Conservation (phyloP, 257 asterid genomes). For the Nicotiana otophora region DNA sequence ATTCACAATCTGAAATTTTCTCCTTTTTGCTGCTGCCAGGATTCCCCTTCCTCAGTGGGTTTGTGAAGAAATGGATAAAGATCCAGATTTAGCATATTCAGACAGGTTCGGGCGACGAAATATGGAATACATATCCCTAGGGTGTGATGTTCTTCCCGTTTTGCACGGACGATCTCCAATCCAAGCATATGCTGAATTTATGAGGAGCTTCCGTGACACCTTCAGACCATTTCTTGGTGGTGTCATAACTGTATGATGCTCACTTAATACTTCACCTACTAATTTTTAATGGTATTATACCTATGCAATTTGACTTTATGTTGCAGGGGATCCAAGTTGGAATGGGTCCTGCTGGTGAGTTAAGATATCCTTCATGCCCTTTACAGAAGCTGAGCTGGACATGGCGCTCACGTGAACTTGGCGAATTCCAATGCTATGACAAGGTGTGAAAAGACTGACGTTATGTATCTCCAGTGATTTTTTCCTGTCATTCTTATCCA, state of each 20-base stretch:
- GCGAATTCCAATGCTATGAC: conserved; percentile 78
- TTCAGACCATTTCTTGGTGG: conserved; percentile 64
- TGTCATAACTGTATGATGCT: conserved; percentile 50
- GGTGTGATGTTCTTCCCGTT: conserved; percentile 70
- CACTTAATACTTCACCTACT: conserved; percentile 8
- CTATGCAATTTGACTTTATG: conserved; percentile 1
- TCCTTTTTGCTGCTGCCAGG: conserved; percentile 35
- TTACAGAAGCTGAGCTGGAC: conserved; percentile 34
- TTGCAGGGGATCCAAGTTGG: conserved; percentile 83
- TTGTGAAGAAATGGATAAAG: conserved; percentile 56
- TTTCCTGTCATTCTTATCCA: background rate
- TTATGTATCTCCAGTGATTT: background rate
- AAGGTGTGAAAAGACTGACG: conserved; percentile 33
- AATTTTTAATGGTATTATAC: background rate
- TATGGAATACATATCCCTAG: conserved; percentile 67
- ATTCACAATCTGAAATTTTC: background rate
- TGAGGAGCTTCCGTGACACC: conserved; percentile 68
- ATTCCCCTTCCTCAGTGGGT: conserved; percentile 84
- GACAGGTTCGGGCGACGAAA: conserved; percentile 66
- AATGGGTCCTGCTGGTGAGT: conserved; percentile 74
- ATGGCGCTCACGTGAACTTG: conserved; percentile 53
- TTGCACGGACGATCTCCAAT: conserved; percentile 71
- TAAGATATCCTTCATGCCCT: conserved; percentile 68
- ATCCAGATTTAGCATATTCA: conserved; percentile 54
- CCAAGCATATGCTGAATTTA: conserved; percentile 71